Evolutionary conservation across 495 filamentous ascomycete genomes (phyloP).

Genomic region (Annulohypoxylon moriforme): DNA sequence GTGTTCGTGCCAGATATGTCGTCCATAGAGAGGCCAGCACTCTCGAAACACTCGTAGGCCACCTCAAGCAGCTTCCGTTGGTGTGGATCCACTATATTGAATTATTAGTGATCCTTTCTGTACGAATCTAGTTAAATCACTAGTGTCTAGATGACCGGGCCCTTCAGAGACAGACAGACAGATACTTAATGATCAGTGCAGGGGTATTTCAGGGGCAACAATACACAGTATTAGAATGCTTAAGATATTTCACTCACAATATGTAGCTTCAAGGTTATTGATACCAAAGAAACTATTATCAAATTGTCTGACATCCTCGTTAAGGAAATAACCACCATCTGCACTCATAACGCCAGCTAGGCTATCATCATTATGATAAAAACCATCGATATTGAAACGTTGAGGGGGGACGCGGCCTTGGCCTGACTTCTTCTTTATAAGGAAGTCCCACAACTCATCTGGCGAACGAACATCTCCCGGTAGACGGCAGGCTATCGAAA

Average conservation of each 20-base stretch:
- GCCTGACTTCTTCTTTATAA: not conserved
- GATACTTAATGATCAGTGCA: not conserved
- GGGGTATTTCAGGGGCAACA: not conserved
- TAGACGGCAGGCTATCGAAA: not conserved
- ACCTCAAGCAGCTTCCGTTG: slow-evolving; percentile 53
- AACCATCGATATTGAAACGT: not conserved
- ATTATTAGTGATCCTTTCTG: not conserved
- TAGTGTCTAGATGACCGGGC: not conserved
- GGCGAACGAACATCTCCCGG: not conserved
- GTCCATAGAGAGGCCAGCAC: slow-evolving; percentile 50
- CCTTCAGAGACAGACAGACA: not conserved
- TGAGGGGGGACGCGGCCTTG: not conserved
- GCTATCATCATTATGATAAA: not conserved
- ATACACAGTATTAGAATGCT: not conserved
- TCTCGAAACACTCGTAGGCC: slow-evolving; percentile 57
- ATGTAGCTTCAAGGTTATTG: not conserved
- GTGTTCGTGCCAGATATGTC: slow-evolving; percentile 75
- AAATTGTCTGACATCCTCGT: not conserved
- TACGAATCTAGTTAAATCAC: too few relatives aligned
- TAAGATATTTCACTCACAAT: not conserved
- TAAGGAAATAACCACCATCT: not conserved
- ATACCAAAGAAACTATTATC: not conserved
- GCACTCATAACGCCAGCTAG: not conserved
- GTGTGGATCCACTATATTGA: not conserved
- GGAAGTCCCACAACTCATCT: not conserved